Percentiles rank a stretch among this genome's conserved stretches.
These are phyloP conservation scores for Monilinia polystroma DNA, from an alignment of 2,329 filamentous ascomycete genomes.

Conservation along the genomic window DNA sequence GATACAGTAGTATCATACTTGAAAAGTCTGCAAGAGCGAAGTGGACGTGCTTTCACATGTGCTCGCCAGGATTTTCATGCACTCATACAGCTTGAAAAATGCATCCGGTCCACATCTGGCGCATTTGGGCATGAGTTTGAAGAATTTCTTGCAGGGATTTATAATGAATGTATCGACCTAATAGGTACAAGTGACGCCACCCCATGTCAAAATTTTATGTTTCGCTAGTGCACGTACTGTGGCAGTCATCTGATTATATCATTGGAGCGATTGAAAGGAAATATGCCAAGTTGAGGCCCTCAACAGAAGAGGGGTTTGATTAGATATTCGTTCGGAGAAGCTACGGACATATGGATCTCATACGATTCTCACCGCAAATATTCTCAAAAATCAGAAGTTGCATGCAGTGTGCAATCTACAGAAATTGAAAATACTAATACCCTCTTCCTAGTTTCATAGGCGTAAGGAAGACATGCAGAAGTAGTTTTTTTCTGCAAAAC, in stretches of 20 bases:
- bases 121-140: conserved; percentile 18
- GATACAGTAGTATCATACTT: not conserved
- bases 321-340: not conserved
- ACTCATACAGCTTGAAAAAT: not conserved
- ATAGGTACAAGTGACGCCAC: conserved; percentile 8
- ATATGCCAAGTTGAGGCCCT: conserved; percentile 9
- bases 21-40: conserved; percentile 11
- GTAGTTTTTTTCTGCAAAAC: conserved; percentile 1
- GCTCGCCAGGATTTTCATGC: conserved; percentile 4
- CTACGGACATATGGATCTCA: conserved; percentile 5
- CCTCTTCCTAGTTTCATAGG: not conserved
- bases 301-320: conserved; percentile 20
- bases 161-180: conserved; percentile 20
- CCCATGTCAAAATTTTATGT: not conserved
- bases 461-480: not conserved
- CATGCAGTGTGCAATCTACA: conserved; percentile 16
- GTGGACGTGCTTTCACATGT: conserved; percentile 23
- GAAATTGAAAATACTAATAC: conserved; percentile 1
- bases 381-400: conserved; percentile 1
- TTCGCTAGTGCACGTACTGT: conserved; percentile 24
- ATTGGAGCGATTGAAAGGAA: conserved; percentile 18
- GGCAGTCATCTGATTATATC: conserved; percentile 22
- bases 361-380: conserved; percentile 12
- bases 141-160: conserved; percentile 19
- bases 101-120: conserved; percentile 15